Percentiles rank a stretch among this genome's conserved stretches.
Conservation (phyloP, 139 green algal genomes). For the Coelastrella sp. region DNA sequence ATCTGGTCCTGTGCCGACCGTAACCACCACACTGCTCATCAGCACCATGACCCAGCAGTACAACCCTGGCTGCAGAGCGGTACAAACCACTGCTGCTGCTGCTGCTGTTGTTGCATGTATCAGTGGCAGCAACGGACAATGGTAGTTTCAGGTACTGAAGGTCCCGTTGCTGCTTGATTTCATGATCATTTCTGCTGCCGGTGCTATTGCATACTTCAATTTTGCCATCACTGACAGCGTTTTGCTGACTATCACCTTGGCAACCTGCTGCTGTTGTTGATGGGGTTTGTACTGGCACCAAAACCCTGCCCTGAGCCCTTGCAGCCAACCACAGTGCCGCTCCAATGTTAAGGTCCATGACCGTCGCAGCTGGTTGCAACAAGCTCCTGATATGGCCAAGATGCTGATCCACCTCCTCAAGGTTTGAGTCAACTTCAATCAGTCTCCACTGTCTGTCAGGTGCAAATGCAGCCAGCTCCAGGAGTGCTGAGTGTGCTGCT, state of each 20-base stretch:
- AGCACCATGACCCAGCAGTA: conserved; percentile 93
- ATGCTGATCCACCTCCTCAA: conserved; percentile 77
- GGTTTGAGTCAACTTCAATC: conserved; percentile 80
- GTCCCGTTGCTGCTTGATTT: conserved; percentile 13
- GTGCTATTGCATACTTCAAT: background rate
- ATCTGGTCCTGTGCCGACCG: conserved; percentile 87
- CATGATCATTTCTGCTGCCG: conserved; percentile 1
- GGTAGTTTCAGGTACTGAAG: background rate
- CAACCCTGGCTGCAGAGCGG: conserved; percentile 72
- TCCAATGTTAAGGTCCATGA: conserved; percentile 98
- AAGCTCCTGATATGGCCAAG: conserved; percentile 53
- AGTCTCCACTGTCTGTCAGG: conserved; percentile 82
- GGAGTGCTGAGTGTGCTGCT: conserved; percentile 71
- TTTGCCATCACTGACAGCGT: background rate
- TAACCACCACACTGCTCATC: conserved; percentile 96
- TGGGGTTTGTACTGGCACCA: conserved; percentile 3
- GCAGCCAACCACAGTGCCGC: conserved; percentile 90
- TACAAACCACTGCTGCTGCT: conserved; percentile 30
- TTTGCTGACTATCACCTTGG: too few relatives aligned
- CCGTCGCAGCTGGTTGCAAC: conserved; percentile 82
- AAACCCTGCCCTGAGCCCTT: conserved; percentile 60
- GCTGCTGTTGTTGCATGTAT: conserved; percentile 16
- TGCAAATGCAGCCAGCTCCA: conserved; percentile 71
- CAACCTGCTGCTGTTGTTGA: background rate
- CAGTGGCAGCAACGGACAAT: background rate